Base-by-base conservation (phyloP, 2,329 filamentous ascomycete genomes). In the Paecilomyces niveus region DNA sequence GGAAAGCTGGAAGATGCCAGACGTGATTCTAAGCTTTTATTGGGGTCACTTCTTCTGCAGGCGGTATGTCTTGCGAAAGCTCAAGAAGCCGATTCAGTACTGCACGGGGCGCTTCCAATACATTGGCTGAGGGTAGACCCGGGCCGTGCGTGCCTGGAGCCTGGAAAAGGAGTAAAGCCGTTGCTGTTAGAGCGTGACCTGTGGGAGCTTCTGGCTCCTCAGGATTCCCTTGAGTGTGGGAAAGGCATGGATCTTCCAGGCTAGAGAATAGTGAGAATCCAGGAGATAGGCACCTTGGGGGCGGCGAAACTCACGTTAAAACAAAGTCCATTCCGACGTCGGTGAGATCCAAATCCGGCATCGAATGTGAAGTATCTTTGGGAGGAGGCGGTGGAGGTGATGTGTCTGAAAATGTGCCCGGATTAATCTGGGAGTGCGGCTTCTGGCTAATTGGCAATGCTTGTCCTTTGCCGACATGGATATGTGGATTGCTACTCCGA, bases 211-310 rank as follows among this genome's bases (percentile, higher is more conserved):
- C 33, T 52, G 31, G 21, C 15, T 35, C n/a, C 31, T 55, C 55
- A 53, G 39, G n/a, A 22, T 11, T 26, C 53, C 35, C 35, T 45
- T 45, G 35, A 57, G 24, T 22, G 56, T 60, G 58, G 55, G 51
- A 18, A 60, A 60, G 45, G 45, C 53, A 21, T 60, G 57, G 22
- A 55, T 56, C 11, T 60, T 60, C 31, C 55, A 45, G 15, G 3
- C 35, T 45, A 45, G 35, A 45, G 4, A n/a, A 6, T n/a, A 18
- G 35, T 45, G 15, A 45, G 35, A 45, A 45, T 45, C 8, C 35
- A 18, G 15, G 35, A 45, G n/a, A 8, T 45, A 15, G 3, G 35
- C 18, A 45, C n/a, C 7, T 18, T 45, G 15, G 15, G n/a, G 35
- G 15, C 35, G 18, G 3, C n/a, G 18, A n/a, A 45, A n/a, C 35